Evolutionary conservation across 768 basidiomycete genomes (phyloP), one percentile per base, ranked within the genome.

Genomic region (Auricularia sp.): DNA sequence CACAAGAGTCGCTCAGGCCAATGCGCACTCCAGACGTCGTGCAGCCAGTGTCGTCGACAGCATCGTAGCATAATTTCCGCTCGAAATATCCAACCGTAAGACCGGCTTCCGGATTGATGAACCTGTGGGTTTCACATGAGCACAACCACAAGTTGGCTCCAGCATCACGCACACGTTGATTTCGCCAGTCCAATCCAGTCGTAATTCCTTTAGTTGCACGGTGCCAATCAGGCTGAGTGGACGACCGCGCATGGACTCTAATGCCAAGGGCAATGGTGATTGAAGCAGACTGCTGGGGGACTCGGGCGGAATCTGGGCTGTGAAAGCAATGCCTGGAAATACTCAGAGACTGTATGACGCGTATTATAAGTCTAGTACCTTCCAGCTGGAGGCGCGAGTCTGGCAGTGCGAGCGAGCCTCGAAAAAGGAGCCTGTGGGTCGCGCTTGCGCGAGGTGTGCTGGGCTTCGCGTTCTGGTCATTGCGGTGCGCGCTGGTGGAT

Each of bases 191-290:
- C 35, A 43, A 18, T 64, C 64, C n/a, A 64, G 36, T 10, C 10
- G 23, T 5, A 61, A 33, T 59, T 64, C 64, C 33, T 21, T 33
- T 12, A 64, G 59, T 33, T n/a, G 14, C 14, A 64, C 42, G 36
- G 36, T 21, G 11, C 58, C 36, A 16, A 64, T 16, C 12, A 64
- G 58, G 33, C 64, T 29, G 6, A 64, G 59, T 23, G 64, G 59
- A 39, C 64, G 64, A 21, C 64, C 64, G 29, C 64, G 56, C 64
- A 64, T 60, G 3, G 59, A 61, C 59, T 64, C 64, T 12, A 64
- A 35, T 16, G 58, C 64, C 34, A 64, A 39, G 5, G 64, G 64
- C 29, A 64, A 36, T 3, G 64, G 64, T 16, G 64, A 64, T 10
- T 59, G n/a, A 34, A 64, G 59, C 34, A 64, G 60, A 21, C 59